phyloP scores from a whole-genome alignment of 192 early-diverging fungal species.

The Rhizoclosmatium globosum region DNA sequence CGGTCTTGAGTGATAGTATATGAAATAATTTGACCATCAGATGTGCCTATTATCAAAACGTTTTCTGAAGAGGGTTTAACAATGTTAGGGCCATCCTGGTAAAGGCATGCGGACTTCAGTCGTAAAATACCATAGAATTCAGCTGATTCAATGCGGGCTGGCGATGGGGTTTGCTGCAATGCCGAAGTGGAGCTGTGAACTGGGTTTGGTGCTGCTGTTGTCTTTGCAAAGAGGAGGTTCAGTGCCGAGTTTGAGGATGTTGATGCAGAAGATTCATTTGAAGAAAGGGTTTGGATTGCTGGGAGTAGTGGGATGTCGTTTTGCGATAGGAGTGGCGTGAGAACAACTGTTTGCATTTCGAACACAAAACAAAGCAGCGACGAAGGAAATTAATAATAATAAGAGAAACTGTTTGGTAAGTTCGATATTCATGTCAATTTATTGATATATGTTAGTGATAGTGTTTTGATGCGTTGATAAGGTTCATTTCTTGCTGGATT shows the following conservation, averaged over 20 bases:
- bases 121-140: constrained; percentile 15
- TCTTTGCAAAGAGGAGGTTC: not conserved
- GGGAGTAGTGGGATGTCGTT: not conserved
- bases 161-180: constrained; percentile 1
- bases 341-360: not conserved
- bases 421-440: no score
- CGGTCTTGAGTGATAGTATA: constrained; percentile 62
- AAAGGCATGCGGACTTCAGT: not conserved
- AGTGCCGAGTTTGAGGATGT: not conserved
- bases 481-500: no score
- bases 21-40: constrained; percentile 75
- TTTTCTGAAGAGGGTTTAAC: constrained; percentile 58
- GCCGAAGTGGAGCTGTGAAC: not conserved
- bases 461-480: no score
- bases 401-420: no score
- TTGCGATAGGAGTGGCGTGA: not conserved
- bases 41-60: constrained; percentile 79
- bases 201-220: not conserved
- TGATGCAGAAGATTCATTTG: not conserved
- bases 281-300: not conserved
- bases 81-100: not conserved
- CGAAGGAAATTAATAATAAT: no score
- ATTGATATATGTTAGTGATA: no score
- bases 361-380: no score
- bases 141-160: constrained; percentile 7